Percentiles rank a stretch among this genome's conserved stretches.
These are phyloP conservation scores for Protomyces lactucae-debilis DNA, from an alignment of 1,139 yeast species.

Conservation along the genomic window DNA sequence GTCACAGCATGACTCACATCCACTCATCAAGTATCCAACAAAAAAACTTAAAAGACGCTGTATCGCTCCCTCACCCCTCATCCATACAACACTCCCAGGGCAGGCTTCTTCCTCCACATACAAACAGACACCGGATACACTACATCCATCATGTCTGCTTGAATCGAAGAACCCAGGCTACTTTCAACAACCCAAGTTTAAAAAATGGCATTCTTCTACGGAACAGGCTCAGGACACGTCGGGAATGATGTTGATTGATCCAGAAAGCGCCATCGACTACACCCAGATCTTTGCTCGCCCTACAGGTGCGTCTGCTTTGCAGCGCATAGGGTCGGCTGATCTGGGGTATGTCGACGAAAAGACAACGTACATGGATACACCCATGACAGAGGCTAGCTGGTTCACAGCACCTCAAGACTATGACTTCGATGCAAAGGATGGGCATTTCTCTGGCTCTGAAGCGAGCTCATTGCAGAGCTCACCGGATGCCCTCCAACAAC, in stretches of 20 bases:
- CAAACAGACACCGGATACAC: not conserved
- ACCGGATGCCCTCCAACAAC: constrained; percentile 7
- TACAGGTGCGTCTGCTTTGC: not conserved
- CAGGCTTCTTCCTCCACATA: not conserved
- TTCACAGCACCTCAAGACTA: not conserved
- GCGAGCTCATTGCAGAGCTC: constrained; percentile 7
- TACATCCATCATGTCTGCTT: constrained; percentile 19
- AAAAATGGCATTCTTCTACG: constrained; percentile 24
- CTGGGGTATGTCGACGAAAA: not conserved
- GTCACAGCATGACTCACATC: not conserved
- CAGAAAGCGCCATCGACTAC: constrained; percentile 26
- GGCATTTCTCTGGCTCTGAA: not conserved
- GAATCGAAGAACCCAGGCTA: constrained; percentile 20
- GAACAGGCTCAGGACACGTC: constrained; percentile 4
- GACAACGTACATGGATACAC: not conserved
- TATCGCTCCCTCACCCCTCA: not conserved
- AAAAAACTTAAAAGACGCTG: too few relatives aligned
- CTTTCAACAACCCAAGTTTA: constrained; percentile 11
- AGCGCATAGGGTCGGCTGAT: not conserved
- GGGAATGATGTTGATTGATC: constrained; percentile 27
- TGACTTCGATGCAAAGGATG: not conserved
- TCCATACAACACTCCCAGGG: not conserved
- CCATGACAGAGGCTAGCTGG: not conserved
- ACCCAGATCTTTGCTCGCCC: not conserved
- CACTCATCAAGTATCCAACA: too few relatives aligned